Conservation (phyloP, 768 basidiomycete genomes). For the Tricholoma sp. region DNA sequence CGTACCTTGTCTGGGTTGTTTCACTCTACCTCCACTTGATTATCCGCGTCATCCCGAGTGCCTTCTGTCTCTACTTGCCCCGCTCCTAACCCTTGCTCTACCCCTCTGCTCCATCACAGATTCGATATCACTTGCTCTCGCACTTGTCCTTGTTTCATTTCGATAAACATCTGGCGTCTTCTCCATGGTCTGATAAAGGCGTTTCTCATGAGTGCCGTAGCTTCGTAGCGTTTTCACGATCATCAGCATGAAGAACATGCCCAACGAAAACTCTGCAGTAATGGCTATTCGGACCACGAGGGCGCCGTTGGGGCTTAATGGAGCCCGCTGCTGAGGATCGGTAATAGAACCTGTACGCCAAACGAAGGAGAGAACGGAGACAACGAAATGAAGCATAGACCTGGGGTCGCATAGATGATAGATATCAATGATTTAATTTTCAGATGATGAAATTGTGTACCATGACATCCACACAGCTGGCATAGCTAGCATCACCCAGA, state of each 20-base stretch:
- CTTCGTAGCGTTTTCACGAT: conserved; percentile 58
- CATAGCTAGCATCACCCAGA: conserved; percentile 60
- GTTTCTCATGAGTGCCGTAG: conserved; percentile 39
- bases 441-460: conserved; percentile 22
- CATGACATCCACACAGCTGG: conserved; percentile 60
- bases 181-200: conserved; percentile 7
- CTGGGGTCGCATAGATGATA: conserved; percentile 11
- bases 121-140: conserved; percentile 10
- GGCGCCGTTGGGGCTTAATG: conserved; percentile 32
- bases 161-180: neutral
- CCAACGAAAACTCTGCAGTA: conserved; percentile 49
- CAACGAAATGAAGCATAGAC: conserved; percentile 49
- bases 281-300: conserved; percentile 53
- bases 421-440: neutral
- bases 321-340: conserved; percentile 30
- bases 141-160: conserved; percentile 1
- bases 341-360: conserved; percentile 54
- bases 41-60: conserved; percentile 5
- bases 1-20: no score
- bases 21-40: neutral
- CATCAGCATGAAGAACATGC: conserved; percentile 55
- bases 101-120: conserved; percentile 22
- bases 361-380: conserved; percentile 49
- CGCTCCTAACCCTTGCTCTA: conserved; percentile 18
- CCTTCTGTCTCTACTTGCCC: conserved; percentile 9